Evolutionary conservation across 768 basidiomycete genomes (phyloP).

Genomic region (Flagelloscypha sp.): DNA sequence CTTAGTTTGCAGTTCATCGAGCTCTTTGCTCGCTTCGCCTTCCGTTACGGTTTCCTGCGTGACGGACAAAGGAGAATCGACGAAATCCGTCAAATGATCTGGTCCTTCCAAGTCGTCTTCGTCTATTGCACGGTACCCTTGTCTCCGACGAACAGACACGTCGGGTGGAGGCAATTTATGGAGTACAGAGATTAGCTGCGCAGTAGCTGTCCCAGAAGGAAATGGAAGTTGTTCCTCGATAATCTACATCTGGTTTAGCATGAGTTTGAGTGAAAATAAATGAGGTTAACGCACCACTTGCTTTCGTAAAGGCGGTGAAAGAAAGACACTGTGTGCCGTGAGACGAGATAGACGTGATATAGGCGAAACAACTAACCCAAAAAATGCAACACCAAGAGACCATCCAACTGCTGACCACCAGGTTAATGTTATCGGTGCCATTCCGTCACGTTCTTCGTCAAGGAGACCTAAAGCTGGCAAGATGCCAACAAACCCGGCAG

Average conservation of each 20-base stretch:
- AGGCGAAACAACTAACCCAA: constrained; percentile 45
- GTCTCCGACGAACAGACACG: constrained; percentile 42
- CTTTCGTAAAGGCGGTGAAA: constrained; percentile 89
- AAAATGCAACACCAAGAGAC: constrained; percentile 90
- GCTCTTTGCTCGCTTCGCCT: constrained; percentile 22
- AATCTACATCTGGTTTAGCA: constrained; percentile 42
- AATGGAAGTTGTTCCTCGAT: constrained; percentile 91
- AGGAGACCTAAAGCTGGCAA: constrained; percentile 82
- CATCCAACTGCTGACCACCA: constrained; percentile 72
- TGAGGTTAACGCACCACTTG: constrained; percentile 63
- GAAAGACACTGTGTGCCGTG: constrained; percentile 59
- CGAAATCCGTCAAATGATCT: constrained; percentile 2
- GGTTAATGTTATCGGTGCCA: constrained; percentile 63
- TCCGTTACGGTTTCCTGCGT: constrained; percentile 27
- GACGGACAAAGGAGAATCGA: constrained; percentile 12
- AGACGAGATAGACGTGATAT: background rate
- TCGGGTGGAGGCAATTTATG: constrained; percentile 69
- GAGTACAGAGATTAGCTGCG: constrained; percentile 87
- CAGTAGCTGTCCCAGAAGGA: constrained; percentile 93
- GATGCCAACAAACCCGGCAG: constrained; percentile 87
- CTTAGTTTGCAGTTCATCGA: constrained; percentile 22
- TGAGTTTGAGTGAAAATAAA: constrained; percentile 1
- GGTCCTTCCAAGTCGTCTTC: constrained; percentile 4
- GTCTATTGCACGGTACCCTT: constrained; percentile 37
- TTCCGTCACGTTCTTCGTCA: constrained; percentile 66